Percentiles rank a stretch among this genome's conserved stretches.
These are phyloP conservation scores for Globisporangium polare DNA, from an alignment of 352 stramenopile genomes.

Conservation along the genomic window DNA sequence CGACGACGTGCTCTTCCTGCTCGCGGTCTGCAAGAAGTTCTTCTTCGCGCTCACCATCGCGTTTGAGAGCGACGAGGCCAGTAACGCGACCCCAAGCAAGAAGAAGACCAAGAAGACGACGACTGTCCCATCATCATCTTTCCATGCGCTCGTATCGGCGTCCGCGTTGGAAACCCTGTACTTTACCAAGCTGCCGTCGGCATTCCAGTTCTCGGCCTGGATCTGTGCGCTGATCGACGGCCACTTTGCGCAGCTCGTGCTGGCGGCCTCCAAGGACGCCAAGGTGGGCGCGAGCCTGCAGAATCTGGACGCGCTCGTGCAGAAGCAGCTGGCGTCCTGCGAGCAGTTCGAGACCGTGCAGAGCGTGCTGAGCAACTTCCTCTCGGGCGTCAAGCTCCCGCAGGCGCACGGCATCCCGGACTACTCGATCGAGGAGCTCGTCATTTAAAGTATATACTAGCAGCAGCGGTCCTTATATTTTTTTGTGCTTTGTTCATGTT, in stretches of 20 bases:
- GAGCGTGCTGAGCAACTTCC: slow-evolving; percentile 73
- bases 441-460: slow-evolving; percentile 44
- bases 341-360: slow-evolving; percentile 66
- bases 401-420: slow-evolving; percentile 59
- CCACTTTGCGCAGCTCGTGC: slow-evolving; percentile 63
- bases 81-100: background rate
- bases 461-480: background rate
- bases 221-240: slow-evolving; percentile 72
- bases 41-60: slow-evolving; percentile 39
- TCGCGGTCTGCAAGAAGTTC: slow-evolving; percentile 72
- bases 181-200: slow-evolving; percentile 27
- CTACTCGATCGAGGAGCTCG: slow-evolving; percentile 77
- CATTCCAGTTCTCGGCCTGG: slow-evolving; percentile 60
- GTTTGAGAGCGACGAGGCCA: slow-evolving; percentile 10
- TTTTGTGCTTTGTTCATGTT: background rate
- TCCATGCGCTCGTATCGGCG: slow-evolving; percentile 15
- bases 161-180: slow-evolving; percentile 21
- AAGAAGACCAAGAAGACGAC: slow-evolving; percentile 18
- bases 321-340: slow-evolving; percentile 45
- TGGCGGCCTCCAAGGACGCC: slow-evolving; percentile 46
- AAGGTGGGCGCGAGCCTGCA: slow-evolving; percentile 35
- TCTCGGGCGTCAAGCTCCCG: slow-evolving; percentile 67
- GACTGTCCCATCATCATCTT: slow-evolving; percentile 12
- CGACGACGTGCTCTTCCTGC: slow-evolving; percentile 60
- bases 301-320: slow-evolving; percentile 53